phyloP scores from a whole-genome alignment of 2,329 filamentous ascomycete species.

The Niveomyces coronatus region DNA sequence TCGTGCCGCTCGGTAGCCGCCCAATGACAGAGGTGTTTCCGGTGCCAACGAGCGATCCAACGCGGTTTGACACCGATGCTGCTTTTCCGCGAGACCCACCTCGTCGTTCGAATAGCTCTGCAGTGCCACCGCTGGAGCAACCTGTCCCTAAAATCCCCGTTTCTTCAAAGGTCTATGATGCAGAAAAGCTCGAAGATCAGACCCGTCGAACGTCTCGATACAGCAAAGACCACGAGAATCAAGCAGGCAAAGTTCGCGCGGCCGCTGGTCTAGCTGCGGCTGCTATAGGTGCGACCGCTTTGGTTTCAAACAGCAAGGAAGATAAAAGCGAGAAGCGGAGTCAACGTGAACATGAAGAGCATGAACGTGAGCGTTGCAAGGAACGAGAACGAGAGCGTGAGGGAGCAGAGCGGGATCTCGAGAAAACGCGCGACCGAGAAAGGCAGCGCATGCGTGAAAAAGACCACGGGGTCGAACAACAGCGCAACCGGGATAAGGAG shows the following conservation, averaged over 20 bases:
- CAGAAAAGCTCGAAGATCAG: constrained; percentile 29
- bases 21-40: constrained; percentile 56
- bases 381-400: constrained; percentile 12
- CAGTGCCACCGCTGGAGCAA: constrained; percentile 70
- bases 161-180: constrained; percentile 55
- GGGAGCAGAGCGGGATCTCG: constrained; percentile 3
- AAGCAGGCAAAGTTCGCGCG: constrained; percentile 31
- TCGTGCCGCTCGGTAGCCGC: constrained; percentile 12
- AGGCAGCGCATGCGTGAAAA: constrained; percentile 11
- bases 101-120: constrained; percentile 38
- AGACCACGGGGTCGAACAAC: too few species aligned
- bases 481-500: constrained; percentile 12
- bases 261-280: constrained; percentile 38
- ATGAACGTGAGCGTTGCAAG: too few species aligned
- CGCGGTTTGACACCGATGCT: constrained; percentile 46
- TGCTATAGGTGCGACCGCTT: constrained; percentile 33
- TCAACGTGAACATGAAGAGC: constrained; percentile 8
- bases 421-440: constrained; percentile 14
- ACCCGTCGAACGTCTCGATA: constrained; percentile 23
- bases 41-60: constrained; percentile 54
- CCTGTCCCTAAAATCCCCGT: constrained; percentile 71
- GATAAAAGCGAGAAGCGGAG: constrained; percentile 15
- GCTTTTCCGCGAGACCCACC: constrained; percentile 27
- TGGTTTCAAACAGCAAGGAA: constrained; percentile 18
- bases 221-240: constrained; percentile 1